Evolutionary conservation across 208 protist species (phyloP), one percentile per base, ranked within the genome.

Genomic region (Crithidia fasciculata): DNA sequence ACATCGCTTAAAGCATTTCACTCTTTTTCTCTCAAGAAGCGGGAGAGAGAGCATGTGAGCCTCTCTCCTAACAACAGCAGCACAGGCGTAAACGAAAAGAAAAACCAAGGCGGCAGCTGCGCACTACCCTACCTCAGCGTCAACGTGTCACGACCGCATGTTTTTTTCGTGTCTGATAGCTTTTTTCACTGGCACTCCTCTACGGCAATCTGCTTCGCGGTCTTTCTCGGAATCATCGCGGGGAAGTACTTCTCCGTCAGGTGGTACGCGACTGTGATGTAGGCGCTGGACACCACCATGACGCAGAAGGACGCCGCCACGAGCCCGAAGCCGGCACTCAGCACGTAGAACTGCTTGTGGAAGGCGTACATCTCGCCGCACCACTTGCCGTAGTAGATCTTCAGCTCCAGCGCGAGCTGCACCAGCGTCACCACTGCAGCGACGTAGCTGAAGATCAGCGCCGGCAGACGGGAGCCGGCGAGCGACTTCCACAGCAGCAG

Each of bases 371-470:
- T 59, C 59, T 73, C 80, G 28, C 64, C 63, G 74, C 89, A 95
- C 81, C 82, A 95, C 45, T 72, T 79, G 45, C 81, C 78, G 72
- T 89, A 91, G 80, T 89, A 94, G 52, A 94, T 85, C 53, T 61
- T 76, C 47, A 90, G 69, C 71, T 89, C 78, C 47, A 94, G 58
- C 6, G 75, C 80, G 53, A 86, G 55, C 71, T 90, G 83, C 60
- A 92, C 72, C 52, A 87, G 36, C 10, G 75, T 82, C 53, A 65
- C 66, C n/a, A 84, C 52, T 16, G 61, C 65, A 12, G 72, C 75
- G 15, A 83, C 19, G 72, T 83, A 89, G 60, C 81, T 81, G 73
- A 86, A 84, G 49, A 87, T 37, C 18, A 91, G 53, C 8, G 89
- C 81, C 16, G 81, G 80, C 55, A 83, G 16, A n/a, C 71, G 74